Evolutionary conservation across 1,139 yeast genomes (phyloP).

Genomic region (Starmera stellimalicola): DNA sequence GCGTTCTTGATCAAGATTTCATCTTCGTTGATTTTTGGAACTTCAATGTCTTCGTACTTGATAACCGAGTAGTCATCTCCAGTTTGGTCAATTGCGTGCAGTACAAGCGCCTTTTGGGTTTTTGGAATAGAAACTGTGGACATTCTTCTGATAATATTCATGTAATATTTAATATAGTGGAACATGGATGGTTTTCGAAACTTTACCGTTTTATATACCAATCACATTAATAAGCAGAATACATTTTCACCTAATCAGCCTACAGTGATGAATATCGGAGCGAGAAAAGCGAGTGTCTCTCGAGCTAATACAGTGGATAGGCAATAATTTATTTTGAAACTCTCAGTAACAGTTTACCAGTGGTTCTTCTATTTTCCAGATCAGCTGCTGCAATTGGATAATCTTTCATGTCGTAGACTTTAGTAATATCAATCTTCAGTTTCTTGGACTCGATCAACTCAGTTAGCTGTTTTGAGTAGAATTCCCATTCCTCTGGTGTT

Average conservation of each 20-base stretch:
- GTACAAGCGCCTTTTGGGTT: slow-evolving; percentile 48
- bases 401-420: slow-evolving; percentile 53
- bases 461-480: slow-evolving; percentile 39
- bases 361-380: slow-evolving; percentile 64
- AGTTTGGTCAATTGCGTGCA: slow-evolving; percentile 39
- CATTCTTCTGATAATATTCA: slow-evolving; percentile 6
- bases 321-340: slow-evolving; percentile 39
- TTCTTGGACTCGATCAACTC: slow-evolving; percentile 37
- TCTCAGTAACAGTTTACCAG: slow-evolving; percentile 64
- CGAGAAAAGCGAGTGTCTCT: no score
- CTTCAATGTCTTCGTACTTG: slow-evolving; percentile 41
- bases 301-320: no score
- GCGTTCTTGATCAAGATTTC: slow-evolving; percentile 64
- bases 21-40: slow-evolving; percentile 44
- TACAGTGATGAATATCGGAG: no score
- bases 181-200: no score
- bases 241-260: no score
- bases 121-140: slow-evolving; percentile 30
- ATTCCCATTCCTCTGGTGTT: slow-evolving; percentile 48
- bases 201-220: no score
- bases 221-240: no score
- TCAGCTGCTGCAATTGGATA: slow-evolving; percentile 56
- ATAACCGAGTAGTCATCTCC: slow-evolving; percentile 39
- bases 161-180: no score
- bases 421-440: slow-evolving; percentile 42